phyloP scores from a whole-genome alignment of 495 filamentous ascomycete species.

The Penicillium lividum region DNA sequence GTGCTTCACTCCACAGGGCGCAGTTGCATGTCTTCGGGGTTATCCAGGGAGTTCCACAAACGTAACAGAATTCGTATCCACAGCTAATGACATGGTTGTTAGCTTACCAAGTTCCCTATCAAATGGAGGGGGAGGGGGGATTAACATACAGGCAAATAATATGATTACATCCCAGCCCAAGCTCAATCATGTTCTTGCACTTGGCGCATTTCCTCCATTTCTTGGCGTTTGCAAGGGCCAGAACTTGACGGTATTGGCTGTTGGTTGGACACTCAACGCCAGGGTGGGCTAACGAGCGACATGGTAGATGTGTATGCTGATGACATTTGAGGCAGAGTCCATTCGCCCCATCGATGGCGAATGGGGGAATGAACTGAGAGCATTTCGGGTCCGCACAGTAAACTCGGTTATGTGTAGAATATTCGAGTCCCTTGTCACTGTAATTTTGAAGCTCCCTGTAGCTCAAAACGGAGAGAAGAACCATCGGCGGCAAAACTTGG shows the following conservation, averaged over 20 bases:
- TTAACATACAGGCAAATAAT: not conserved
- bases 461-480: not conserved
- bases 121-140: not conserved
- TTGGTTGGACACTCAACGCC: not conserved
- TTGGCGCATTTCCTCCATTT: not conserved
- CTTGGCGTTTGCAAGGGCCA: not conserved
- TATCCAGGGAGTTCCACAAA: not conserved
- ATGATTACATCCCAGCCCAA: not conserved
- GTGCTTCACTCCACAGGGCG: not conserved
- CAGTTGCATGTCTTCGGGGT: not conserved
- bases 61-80: conserved; percentile 3
- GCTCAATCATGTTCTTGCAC: conserved; percentile 3
- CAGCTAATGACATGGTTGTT: not conserved
- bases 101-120: not conserved
- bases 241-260: not conserved
- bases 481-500: not conserved
- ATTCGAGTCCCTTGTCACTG: not conserved
- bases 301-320: not conserved
- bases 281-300: conserved; percentile 1
- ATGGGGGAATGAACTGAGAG: not conserved
- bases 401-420: not conserved
- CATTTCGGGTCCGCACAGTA: conserved; percentile 1
- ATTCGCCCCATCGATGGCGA: not conserved
- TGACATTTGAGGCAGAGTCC: not conserved
- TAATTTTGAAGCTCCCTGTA: not conserved